Conservation (phyloP, 805 yeast genomes). For the Saccharomyces mikatae region DNA sequence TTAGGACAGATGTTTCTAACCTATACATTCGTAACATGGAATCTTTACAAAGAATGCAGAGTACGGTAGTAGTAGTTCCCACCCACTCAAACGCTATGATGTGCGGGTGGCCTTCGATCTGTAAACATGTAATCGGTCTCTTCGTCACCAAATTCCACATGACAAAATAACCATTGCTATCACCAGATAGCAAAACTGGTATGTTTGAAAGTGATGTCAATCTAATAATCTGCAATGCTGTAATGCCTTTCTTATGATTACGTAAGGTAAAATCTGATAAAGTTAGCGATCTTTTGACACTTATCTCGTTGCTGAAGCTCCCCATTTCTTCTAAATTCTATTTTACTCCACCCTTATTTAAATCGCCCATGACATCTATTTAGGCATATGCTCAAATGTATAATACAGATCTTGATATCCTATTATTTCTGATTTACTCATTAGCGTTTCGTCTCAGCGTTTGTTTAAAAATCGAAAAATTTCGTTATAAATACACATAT, state of each 20-base stretch:
- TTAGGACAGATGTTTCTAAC: neutral
- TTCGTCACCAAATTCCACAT: conserved; percentile 27
- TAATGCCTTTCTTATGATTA: conserved; percentile 6
- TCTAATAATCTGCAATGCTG: conserved; percentile 1
- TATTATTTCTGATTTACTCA: neutral
- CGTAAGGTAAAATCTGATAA: conserved; percentile 3
- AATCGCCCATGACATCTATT: neutral
- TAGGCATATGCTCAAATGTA: neutral
- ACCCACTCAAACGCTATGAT: conserved; percentile 14
- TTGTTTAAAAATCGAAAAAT: neutral
- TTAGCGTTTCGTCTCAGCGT: neutral
- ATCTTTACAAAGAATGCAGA: conserved; percentile 21
- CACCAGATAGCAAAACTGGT: conserved; percentile 22
- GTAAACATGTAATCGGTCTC: conserved; percentile 14
- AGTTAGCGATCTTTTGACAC: neutral
- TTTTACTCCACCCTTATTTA: neutral
- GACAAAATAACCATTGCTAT: conserved; percentile 18
- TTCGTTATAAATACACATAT: neutral
- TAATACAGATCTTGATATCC: neutral
- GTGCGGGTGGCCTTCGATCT: conserved; percentile 8
- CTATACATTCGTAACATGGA: conserved; percentile 19
- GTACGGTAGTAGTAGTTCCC: conserved; percentile 1
- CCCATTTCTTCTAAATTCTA: neutral
- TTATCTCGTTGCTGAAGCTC: neutral
- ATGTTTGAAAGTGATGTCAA: neutral